Evolutionary conservation across 1,284 basidiomycete genomes (phyloP), one percentile per base, ranked within the genome.

Genomic region (Cutaneotrichosporon mucoides): DNA sequence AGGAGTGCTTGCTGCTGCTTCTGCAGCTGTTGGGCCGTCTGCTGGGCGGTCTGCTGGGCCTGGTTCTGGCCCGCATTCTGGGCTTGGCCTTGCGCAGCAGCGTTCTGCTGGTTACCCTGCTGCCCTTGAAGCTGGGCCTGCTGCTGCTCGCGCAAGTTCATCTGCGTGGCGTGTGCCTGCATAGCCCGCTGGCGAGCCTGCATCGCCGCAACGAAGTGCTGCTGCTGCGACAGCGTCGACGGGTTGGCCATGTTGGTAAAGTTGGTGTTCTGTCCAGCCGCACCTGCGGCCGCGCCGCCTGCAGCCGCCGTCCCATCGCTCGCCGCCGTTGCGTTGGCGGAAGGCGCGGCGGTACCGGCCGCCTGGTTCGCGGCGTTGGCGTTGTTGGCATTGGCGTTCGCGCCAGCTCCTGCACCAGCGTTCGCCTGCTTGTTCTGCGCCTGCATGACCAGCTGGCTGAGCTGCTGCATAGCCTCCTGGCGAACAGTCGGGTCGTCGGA

Each of bases 151-250:
- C 2, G 10, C 45, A 41, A 9, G 38, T 40, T 56, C 35, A 11
- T 13, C 5, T 43, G 45, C 40, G 37, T 53, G 13, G 42, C 9
- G 35, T 57, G 48, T 47, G 49, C 41, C 46, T 55, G 53, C 37
- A 51, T 51, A 10, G 49, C 49, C 15, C 47, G 61, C 41, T 59
- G 57, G 3, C 59, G 54, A 33, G 53, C 47, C 47, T 60, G 59
- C 63, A 61, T 59, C 16, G 54, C 54, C 7, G 63, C 63, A 15
- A 59, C 44, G 41, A 61, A 56, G 44, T 56, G 55, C 45, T 57
- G 57, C 48, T 64, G 62, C 53, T 60, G 59, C 5, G 53, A 42
- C 24, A 52, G 7, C 9, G 15, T 13, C 6, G 52, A 34, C 13
- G 46, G 46, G 34, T 36, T 48, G 34, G n/a, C 34, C 46, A 48